Evolutionary conservation across 2,329 filamentous ascomycete genomes (phyloP).

Genomic region (Pseudohalonectria lignicola): DNA sequence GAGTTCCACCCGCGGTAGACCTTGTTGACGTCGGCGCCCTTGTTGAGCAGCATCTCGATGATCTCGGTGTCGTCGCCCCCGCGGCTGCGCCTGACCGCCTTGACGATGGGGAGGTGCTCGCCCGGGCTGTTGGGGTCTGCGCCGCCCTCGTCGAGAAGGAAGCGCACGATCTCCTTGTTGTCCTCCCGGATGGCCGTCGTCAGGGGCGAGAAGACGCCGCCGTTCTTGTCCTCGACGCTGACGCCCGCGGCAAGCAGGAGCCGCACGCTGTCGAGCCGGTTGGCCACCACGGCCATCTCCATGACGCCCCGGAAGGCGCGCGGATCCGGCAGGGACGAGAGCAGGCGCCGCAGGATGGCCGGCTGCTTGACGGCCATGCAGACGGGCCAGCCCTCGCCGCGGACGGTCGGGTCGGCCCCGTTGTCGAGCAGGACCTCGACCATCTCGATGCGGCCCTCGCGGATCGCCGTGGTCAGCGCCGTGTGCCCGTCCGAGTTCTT

Average conservation of each 20-base stretch:
- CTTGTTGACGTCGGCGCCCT: constrained; percentile 57
- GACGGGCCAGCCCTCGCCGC: constrained; percentile 44
- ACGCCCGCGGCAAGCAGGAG: constrained; percentile 53
- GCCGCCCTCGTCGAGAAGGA: constrained; percentile 19
- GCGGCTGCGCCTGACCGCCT: constrained; percentile 50
- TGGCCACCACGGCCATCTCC: constrained; percentile 28
- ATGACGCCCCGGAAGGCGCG: constrained; percentile 22
- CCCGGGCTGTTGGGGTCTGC: constrained; percentile 32
- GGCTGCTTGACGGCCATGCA: constrained; percentile 57
- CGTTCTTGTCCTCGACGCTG: constrained; percentile 60
- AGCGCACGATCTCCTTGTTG: constrained; percentile 40
- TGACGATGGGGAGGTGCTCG: constrained; percentile 61
- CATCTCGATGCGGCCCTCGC: constrained; percentile 37
- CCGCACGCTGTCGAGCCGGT: constrained; percentile 57
- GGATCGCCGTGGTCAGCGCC: constrained; percentile 16
- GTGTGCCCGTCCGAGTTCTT: constrained; percentile 19
- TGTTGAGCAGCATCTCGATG: constrained; percentile 49
- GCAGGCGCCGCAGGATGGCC: constrained; percentile 39
- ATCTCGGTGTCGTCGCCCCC: constrained; percentile 42
- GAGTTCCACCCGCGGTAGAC: constrained; percentile 57
- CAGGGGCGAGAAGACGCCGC: constrained; percentile 52
- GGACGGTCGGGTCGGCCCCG: constrained; percentile 19
- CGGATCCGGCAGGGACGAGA: constrained; percentile 39
- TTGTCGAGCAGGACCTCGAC: constrained; percentile 20
- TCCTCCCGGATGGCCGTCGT: constrained; percentile 18